Conservation (phyloP, 2,329 filamentous ascomycete species). For the Colletotrichum tabaci region DNA sequence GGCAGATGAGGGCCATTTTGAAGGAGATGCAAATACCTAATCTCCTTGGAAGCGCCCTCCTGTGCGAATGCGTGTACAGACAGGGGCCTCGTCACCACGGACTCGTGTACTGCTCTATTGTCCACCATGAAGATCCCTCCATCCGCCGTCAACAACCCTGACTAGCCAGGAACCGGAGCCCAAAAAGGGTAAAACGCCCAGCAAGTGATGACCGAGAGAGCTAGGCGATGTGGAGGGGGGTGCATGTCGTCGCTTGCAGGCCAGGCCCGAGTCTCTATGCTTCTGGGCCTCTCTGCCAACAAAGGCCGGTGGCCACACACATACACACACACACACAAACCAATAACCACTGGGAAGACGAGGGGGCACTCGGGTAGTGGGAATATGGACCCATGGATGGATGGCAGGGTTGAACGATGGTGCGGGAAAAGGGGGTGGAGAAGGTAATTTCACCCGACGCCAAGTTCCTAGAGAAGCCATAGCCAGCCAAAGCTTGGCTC, state of each 20-base stretch:
- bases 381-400: conserved; percentile 15
- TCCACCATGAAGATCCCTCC: conserved; percentile 16
- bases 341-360: conserved; percentile 12
- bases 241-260: conserved; percentile 22
- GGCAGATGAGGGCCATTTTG: conserved; percentile 40
- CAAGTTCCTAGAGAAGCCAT: conserved; percentile 13
- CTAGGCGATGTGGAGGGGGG: conserved; percentile 18
- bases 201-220: conserved; percentile 37
- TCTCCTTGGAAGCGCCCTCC: conserved; percentile 30
- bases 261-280: conserved; percentile 13
- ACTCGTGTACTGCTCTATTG: conserved; percentile 27
- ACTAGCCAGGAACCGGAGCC: conserved; percentile 37
- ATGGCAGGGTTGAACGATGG: conserved; percentile 17
- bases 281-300: conserved; percentile 3
- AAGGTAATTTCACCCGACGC: conserved; percentile 38
- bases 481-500: conserved; percentile 36
- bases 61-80: neutral
- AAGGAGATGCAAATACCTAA: conserved; percentile 28
- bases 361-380: conserved; percentile 26
- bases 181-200: conserved; percentile 32
- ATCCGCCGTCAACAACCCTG: conserved; percentile 23
- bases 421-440: conserved; percentile 41
- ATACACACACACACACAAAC: neutral
- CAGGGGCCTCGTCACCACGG: conserved; percentile 31
- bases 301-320: neutral